Conservation (phyloP, 768 basidiomycete genomes). For the Serendipita indica region DNA sequence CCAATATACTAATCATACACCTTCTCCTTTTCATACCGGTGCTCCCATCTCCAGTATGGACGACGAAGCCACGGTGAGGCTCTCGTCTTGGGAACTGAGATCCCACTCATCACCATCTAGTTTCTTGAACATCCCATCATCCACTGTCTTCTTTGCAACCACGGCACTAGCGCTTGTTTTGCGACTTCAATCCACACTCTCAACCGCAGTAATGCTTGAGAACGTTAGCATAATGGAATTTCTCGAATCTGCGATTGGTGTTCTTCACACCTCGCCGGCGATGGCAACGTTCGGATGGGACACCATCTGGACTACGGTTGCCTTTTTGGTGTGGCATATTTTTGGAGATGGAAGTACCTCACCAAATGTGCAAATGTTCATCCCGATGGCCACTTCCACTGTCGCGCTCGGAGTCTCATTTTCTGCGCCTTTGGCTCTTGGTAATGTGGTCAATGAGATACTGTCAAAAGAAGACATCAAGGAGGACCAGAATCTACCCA, state of each 20-base stretch:
- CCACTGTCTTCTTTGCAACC: slow-evolving; percentile 27
- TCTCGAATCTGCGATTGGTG: slow-evolving; percentile 24
- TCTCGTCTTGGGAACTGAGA: slow-evolving; percentile 5
- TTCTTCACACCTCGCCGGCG: slow-evolving; percentile 39
- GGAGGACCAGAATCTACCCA: not conserved
- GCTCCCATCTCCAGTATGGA: slow-evolving; percentile 18
- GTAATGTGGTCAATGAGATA: not conserved
- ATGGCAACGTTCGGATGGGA: slow-evolving; percentile 54
- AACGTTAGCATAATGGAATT: slow-evolving; percentile 14
- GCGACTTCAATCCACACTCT: slow-evolving; percentile 24
- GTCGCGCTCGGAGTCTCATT: not conserved
- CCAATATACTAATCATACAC: slow-evolving; percentile 49
- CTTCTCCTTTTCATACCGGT: slow-evolving; percentile 39
- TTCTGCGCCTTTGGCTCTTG: not conserved
- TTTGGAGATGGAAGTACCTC: slow-evolving; percentile 11
- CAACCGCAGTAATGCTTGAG: slow-evolving; percentile 18
- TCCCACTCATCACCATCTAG: slow-evolving; percentile 15
- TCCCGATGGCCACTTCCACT: not conserved
- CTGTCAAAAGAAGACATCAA: not conserved
- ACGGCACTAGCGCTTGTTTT: slow-evolving; percentile 23
- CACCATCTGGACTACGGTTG: slow-evolving; percentile 39
- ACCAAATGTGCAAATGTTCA: not conserved
- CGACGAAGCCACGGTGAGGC: not conserved
- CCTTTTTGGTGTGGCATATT: slow-evolving; percentile 27
- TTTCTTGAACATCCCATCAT: slow-evolving; percentile 14